Conservation (phyloP, 176 grass and related monocot genomes). For the Dactylis glomerata region DNA sequence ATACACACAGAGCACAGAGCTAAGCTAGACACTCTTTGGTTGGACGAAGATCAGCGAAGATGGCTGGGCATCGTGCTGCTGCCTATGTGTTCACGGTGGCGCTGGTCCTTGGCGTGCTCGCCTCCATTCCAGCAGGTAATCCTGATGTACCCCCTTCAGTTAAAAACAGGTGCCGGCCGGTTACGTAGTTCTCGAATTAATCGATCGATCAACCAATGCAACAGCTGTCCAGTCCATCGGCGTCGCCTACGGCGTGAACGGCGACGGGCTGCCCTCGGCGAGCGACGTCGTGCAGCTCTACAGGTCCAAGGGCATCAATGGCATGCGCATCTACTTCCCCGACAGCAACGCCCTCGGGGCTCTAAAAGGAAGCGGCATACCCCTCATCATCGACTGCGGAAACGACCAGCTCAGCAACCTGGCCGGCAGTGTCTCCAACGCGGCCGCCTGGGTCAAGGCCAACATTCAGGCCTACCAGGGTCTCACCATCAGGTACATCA, state of each 20-base stretch:
- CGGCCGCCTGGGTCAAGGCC: constrained; percentile 29
- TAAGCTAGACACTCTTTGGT: no score
- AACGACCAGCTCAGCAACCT: constrained; percentile 27
- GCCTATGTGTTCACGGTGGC: constrained; percentile 26
- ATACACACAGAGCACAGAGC: background rate
- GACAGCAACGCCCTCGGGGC: background rate
- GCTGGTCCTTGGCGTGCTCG: constrained; percentile 16
- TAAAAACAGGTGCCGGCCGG: no score
- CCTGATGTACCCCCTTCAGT: background rate
- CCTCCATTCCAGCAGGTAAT: constrained; percentile 24
- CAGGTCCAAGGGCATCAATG: constrained; percentile 32
- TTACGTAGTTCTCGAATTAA: no score
- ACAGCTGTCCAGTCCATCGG: constrained; percentile 39
- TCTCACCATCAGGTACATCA: constrained; percentile 48
- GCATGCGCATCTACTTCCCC: constrained; percentile 35
- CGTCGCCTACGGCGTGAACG: constrained; percentile 35
- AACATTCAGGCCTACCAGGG: background rate
- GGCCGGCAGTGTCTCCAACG: constrained; percentile 28
- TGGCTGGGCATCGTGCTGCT: background rate
- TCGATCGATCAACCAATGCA: background rate
- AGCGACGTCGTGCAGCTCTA: constrained; percentile 52
- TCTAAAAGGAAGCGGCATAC: constrained; percentile 16
- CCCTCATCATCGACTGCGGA: constrained; percentile 37
- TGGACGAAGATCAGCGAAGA: background rate
- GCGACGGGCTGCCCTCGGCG: constrained; percentile 31